phyloP scores from a whole-genome alignment of 108 stramenopile genomes.

The Skeletonema costatum region DNA sequence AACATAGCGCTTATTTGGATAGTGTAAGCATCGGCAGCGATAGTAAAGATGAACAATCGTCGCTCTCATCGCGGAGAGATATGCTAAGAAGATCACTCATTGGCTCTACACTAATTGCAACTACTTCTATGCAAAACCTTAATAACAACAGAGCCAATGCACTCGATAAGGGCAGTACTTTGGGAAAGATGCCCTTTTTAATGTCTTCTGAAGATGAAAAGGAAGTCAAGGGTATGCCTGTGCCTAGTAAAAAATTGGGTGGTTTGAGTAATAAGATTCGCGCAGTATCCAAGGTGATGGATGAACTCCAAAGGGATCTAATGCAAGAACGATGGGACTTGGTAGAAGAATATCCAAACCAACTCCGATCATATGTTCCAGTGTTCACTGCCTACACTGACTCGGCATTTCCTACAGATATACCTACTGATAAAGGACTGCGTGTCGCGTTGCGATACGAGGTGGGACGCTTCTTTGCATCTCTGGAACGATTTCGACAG shows the following conservation, averaged over 20 bases:
- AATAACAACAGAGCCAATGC: constrained; percentile 3
- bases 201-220: constrained; percentile 12
- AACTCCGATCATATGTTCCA: constrained; percentile 80
- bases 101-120: not conserved
- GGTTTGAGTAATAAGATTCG: constrained; percentile 51
- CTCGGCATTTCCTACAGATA: constrained; percentile 81
- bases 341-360: constrained; percentile 71
- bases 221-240: constrained; percentile 43
- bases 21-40: not conserved
- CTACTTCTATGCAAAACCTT: not conserved
- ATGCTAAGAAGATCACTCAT: not conserved
- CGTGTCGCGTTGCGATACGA: constrained; percentile 85
- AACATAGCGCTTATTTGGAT: not conserved
- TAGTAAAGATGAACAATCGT: not conserved
- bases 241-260: constrained; percentile 40
- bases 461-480: constrained; percentile 85
- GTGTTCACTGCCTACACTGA: constrained; percentile 87
- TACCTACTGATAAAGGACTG: constrained; percentile 77
- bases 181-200: constrained; percentile 2
- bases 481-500: constrained; percentile 67
- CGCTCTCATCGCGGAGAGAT: not conserved
- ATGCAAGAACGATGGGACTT: constrained; percentile 92
- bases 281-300: constrained; percentile 53
- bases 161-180: not conserved
- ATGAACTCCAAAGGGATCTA: constrained; percentile 85